Base-by-base conservation (phyloP, 106 monocot genomes). In the Hemerocallis citrina region DNA sequence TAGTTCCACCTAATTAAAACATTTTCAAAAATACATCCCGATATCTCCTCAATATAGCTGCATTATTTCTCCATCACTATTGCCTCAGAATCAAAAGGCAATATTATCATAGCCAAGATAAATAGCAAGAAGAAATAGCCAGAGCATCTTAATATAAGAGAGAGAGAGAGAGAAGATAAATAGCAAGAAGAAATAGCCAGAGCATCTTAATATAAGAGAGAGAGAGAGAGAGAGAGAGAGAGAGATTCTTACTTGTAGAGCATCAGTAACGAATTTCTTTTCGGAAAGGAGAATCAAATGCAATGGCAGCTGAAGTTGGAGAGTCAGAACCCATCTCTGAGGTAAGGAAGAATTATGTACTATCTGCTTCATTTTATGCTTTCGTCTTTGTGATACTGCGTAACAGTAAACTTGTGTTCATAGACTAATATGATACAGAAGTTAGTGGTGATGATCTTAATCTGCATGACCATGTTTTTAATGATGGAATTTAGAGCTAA, bases 171-270 rank as follows among this genome's bases (percentile, higher is more conserved):
- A n/a, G n/a, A 11, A 51, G 51, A 7, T 12, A 51, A 51, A 25
- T 28, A n/a, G n/a, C n/a, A 51, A 12, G 51, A 51, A 11, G 51
- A 28, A 51, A 51, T 3, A 51, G 8, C 27, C 15, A 6, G 16
- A 54, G 54, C 31, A 49, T 32, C 2, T 5, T 29, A 31, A 31
- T 54, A 32, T 54, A n/a, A n/a, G n/a, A n/a, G n/a, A n/a, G n/a
- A n/a, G n/a, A n/a, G n/a, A n/a, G n/a, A n/a, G n/a, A n/a, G n/a
- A n/a, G n/a, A n/a, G n/a, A n/a, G n/a, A n/a, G n/a, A n/a, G n/a
- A 54, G 54, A 54, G 54, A 54, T 54, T 6, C 31, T 54, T 54
- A 54, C 54, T 32, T 31, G 54, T 54, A 50, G 25, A 50, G 50
- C 50, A 25, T 6, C 7, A 50, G 12, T 25, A 50, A 11, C 15